Conservation (phyloP, 176 grass and related monocot genomes). For the Lolium rigidum region DNA sequence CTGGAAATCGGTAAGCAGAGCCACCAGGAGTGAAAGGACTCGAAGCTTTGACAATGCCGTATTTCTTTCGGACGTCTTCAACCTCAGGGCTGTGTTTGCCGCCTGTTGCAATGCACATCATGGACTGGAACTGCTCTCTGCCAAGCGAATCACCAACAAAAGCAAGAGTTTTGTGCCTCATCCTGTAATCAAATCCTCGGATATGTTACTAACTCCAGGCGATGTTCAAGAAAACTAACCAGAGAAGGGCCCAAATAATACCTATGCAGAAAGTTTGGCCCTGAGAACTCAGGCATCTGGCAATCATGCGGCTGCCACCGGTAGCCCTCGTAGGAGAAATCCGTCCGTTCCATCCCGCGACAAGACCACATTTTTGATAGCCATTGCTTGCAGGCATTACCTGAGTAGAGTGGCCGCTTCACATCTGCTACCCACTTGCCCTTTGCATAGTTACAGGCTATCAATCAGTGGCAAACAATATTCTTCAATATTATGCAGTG, state of each 20-base stretch:
- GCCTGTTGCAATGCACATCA: conserved; percentile 87
- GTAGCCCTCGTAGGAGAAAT: conserved; percentile 77
- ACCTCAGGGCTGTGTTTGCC: conserved; percentile 63
- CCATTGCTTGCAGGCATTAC: conserved; percentile 76
- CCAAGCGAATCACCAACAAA: conserved; percentile 92
- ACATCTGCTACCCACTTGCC: conserved; percentile 81
- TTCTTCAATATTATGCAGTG: background rate
- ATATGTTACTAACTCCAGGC: background rate
- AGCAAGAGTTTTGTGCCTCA: conserved; percentile 82
- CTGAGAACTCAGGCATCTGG: conserved; percentile 76
- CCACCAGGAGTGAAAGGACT: conserved; percentile 70
- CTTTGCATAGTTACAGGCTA: conserved; percentile 86
- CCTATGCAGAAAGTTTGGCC: conserved; percentile 60
- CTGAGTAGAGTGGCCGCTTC: conserved; percentile 73
- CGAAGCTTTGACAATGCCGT: conserved; percentile 65
- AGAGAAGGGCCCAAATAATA: background rate
- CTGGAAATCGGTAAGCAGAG: conserved; percentile 66
- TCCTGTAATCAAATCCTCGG: conserved; percentile 50
- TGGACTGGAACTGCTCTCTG: conserved; percentile 90
- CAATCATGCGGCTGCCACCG: conserved; percentile 78
- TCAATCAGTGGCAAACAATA: background rate
- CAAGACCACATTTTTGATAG: conserved; percentile 84
- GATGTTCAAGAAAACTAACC: too few species aligned
- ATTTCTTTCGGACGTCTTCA: conserved; percentile 70
- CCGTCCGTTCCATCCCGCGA: conserved; percentile 63